phyloP scores from a whole-genome alignment of 306 rosid genomes.

The Dicorynia guianensis region DNA sequence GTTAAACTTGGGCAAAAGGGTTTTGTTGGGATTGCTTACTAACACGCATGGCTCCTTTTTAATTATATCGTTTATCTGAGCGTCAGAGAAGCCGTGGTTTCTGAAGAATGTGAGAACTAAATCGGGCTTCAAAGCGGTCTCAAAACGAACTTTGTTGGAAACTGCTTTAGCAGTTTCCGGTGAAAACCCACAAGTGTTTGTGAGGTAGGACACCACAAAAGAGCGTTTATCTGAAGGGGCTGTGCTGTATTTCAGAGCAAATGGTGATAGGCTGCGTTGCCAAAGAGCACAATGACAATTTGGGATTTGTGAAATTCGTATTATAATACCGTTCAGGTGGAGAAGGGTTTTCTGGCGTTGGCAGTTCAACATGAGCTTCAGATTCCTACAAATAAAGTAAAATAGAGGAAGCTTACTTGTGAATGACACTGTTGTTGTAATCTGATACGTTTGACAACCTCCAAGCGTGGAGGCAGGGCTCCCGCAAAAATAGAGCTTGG shows the following conservation, averaged over 20 bases:
- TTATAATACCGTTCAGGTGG: not conserved
- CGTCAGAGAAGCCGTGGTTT: too few relatives aligned
- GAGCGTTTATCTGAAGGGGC: conserved; percentile 31
- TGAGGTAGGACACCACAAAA: conserved; percentile 50
- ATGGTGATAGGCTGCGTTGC: not conserved
- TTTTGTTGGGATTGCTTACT: not conserved
- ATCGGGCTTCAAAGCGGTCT: conserved; percentile 43
- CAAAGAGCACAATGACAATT: not conserved
- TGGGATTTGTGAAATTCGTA: too few relatives aligned
- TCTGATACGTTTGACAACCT: too few relatives aligned
- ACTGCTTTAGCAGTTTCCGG: conserved; percentile 40
- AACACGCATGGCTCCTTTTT: not conserved
- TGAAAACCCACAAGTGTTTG: conserved; percentile 40
- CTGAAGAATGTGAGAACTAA: not conserved
- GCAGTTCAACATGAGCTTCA: too few relatives aligned
- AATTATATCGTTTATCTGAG: not conserved
- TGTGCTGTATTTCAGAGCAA: not conserved
- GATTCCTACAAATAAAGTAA: too few relatives aligned
- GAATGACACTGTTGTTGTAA: too few relatives aligned
- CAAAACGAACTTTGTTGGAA: conserved; percentile 34
- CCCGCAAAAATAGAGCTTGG: too few relatives aligned
- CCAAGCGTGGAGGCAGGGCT: too few relatives aligned
- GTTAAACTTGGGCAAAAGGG: conserved; percentile 31
- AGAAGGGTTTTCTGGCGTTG: too few relatives aligned
- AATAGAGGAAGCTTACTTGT: too few relatives aligned